Conservation (phyloP, 306 rosid species). For the Delonix regia region DNA sequence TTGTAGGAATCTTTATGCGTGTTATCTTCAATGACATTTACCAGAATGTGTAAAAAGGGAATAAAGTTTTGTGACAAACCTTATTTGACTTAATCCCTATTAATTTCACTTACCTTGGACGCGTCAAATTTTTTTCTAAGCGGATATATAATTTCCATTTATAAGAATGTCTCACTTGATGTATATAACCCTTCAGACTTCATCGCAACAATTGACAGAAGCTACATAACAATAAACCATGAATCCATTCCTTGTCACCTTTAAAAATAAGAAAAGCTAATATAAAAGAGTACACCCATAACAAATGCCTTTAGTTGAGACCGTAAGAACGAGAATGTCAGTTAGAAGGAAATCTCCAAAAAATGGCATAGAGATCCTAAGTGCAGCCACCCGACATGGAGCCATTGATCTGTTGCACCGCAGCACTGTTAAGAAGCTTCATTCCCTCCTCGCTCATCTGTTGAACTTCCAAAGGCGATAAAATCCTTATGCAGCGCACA, state of each 20-base stretch:
- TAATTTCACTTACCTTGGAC: not conserved
- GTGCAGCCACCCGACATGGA: slow-evolving; percentile 37
- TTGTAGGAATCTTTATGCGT: no score
- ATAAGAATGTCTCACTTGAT: not conserved
- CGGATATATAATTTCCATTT: not conserved
- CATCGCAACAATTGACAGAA: not conserved
- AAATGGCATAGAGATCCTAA: not conserved
- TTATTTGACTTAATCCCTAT: not conserved
- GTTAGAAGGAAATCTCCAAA: slow-evolving; percentile 13
- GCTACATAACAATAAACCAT: not conserved
- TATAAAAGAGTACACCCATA: not conserved
- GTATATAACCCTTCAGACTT: not conserved
- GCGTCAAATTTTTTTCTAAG: no score
- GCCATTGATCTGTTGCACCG: slow-evolving; percentile 57
- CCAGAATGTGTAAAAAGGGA: no score
- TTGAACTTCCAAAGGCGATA: slow-evolving; percentile 78
- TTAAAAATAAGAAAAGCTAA: not conserved
- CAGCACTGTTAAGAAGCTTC: slow-evolving; percentile 77
- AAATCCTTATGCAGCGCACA: slow-evolving; percentile 74
- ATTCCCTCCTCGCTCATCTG: slow-evolving; percentile 89
- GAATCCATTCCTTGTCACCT: not conserved
- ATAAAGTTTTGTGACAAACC: no score
- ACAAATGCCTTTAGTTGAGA: not conserved
- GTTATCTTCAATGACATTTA: not conserved
- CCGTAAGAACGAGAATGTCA: not conserved